Conservation (phyloP, 2,329 filamentous ascomycete species). For the Stemphylium beticola region DNA sequence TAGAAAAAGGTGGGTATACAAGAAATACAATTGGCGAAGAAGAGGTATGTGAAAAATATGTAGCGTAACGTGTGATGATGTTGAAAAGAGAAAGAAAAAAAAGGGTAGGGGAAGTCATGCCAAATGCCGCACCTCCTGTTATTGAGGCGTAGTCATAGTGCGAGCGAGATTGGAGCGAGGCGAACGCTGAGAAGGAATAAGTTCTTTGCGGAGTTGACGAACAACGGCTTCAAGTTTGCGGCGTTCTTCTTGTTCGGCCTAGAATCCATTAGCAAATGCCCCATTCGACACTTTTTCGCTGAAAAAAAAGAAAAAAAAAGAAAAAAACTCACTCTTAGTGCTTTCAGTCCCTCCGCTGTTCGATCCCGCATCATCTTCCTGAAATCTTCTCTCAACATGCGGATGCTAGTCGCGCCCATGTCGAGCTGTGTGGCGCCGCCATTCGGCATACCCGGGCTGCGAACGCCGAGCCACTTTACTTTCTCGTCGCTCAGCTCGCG, state of each 20-base stretch:
- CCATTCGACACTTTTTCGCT: background rate
- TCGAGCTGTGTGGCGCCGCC: conserved; percentile 28
- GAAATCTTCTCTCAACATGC: conserved; percentile 74
- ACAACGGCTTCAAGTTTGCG: conserved; percentile 69
- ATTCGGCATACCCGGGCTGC: conserved; percentile 56
- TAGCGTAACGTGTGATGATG: background rate
- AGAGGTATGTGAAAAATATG: background rate
- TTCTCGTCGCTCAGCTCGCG: conserved; percentile 70
- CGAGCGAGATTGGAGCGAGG: conserved; percentile 21
- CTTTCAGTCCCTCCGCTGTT: conserved; percentile 68
- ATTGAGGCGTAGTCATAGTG: conserved; percentile 14
- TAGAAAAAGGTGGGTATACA: background rate
- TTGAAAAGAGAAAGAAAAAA: background rate
- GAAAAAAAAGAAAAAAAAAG: background rate
- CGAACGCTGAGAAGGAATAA: conserved; percentile 12
- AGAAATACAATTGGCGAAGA: background rate
- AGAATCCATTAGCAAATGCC: conserved; percentile 30
- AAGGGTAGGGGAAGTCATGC: background rate
- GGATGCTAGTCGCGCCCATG: conserved; percentile 68
- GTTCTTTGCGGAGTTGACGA: conserved; percentile 58
- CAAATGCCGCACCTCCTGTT: background rate
- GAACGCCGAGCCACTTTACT: conserved; percentile 68
- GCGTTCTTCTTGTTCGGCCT: conserved; percentile 76
- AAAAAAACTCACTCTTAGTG: conserved; percentile 64
- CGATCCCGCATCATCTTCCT: conserved; percentile 82